Evolutionary conservation across 495 filamentous ascomycete genomes (phyloP), one percentile per base, ranked within the genome.

Genomic region (Neurospora sp.): DNA sequence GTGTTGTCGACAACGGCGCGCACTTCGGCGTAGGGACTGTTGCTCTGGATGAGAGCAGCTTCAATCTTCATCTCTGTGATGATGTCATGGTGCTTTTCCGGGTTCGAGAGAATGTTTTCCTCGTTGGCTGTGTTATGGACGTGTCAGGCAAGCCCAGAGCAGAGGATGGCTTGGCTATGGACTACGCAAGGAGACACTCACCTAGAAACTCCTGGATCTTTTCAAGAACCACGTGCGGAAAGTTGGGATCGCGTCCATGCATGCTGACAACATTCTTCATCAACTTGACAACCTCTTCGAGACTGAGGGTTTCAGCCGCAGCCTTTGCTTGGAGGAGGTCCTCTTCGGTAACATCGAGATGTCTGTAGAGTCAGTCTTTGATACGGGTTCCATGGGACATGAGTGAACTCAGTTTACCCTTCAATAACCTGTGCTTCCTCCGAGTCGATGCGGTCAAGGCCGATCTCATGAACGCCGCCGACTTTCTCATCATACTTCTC

Each of bases 21-120:
- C 12, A 87, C 85, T 72, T 86, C 84, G 41, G 83, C 79, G 59
- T 86, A 87, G 0, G 85, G 85, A 0, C 78, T 81, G 72, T 84
- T 83, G 76, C 79, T 81, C 72, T 76, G 80, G 70, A 84, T 84
- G 61, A 84, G 75, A 39, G 82, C 83, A 4, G 81, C 78, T 70
- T 84, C 78, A 69, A 83, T 78, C 73, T 84, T 84, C 77, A 84
- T 83, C 74, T 84, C 82, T 31, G 79, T 74, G 70, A 84, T 82
- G 35, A 82, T 37, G 1, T 76, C 70, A 45, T 76, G 74, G 39
- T 84, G 75, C 41, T 80, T 82, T 39, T 82, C 79, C n/a, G 83
- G 82, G 31, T 82, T 72, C 39, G 72, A 72, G 70, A 81, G 78
- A 48, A 84, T 71, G 3, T 37, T 65, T 65, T 77, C 78, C 4